Percentiles rank a stretch among this genome's conserved stretches.
Conservation (phyloP, 805 yeast species). For the Hanseniaspora taiwanica region DNA sequence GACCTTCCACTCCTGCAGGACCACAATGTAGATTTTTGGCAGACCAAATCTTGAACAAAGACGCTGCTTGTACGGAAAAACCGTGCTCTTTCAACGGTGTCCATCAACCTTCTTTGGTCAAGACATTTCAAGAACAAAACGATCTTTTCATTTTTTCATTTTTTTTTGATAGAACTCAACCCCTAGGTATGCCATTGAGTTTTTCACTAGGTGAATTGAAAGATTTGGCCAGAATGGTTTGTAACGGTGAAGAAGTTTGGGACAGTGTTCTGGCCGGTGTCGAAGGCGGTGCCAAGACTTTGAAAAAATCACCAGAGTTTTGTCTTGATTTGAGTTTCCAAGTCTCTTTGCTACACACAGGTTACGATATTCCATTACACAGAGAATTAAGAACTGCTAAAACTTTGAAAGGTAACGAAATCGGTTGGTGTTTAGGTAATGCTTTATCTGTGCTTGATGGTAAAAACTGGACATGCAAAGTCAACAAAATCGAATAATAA, state of each 20-base stretch:
- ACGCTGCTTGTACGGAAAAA: constrained; percentile 51
- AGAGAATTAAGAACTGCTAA: constrained; percentile 90
- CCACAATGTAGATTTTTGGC: constrained; percentile 81
- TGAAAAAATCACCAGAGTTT: constrained; percentile 80
- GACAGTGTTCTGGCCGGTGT: constrained; percentile 49
- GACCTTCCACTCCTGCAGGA: constrained; percentile 51
- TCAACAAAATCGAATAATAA: constrained; percentile 6
- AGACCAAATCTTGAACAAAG: constrained; percentile 74
- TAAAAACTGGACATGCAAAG: constrained; percentile 56
- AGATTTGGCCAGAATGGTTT: constrained; percentile 72
- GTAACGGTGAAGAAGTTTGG: constrained; percentile 75
- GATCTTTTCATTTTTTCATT: constrained; percentile 88
- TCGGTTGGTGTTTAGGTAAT: constrained; percentile 99
- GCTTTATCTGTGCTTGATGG: constrained; percentile 76
- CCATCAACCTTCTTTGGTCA: constrained; percentile 84
- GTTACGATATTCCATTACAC: constrained; percentile 83
- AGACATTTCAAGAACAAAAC: constrained; percentile 54
- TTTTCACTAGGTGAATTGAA: constrained; percentile 76
- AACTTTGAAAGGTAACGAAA: constrained; percentile 75
- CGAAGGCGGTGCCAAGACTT: constrained; percentile 50
- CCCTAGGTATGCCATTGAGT: constrained; percentile 86
- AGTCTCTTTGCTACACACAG: constrained; percentile 83
- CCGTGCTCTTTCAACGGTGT: constrained; percentile 97
- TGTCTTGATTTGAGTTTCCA: constrained; percentile 87
- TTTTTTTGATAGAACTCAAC: constrained; percentile 89